Evolutionary conservation across 2,329 filamentous ascomycete species (phyloP), one percentile per base, ranked within the genome.

Genomic region (Ascomycota sp.): DNA sequence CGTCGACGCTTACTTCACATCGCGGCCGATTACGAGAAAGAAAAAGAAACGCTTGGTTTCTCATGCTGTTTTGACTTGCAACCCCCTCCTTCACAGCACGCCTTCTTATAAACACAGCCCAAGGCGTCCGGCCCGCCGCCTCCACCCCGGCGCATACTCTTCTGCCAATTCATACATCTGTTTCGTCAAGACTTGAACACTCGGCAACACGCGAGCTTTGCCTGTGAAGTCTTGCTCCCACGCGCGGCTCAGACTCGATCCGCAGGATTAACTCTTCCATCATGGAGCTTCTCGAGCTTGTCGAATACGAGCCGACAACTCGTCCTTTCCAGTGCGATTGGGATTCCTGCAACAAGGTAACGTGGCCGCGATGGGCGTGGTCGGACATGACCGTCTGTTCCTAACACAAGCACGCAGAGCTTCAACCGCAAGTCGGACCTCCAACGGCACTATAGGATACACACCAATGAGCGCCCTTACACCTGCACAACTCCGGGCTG

Each of bases 381-480:
- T 2, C 11, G 7, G 11, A 7, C 19, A 4, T 20, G 8, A 15
- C 7, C 15, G 11, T 10, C n/a, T 13, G 1, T 19, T 23, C 30
- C 36, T 17, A 33, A 13, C 29, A 8, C 4, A 12, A 3, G 4
- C 10, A 5, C 8, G 1, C 39, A 77, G 73, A 73, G 68, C 52
- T 78, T 78, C 56, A 76, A 76, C 50, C 62, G 73, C 42, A 77
- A 77, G 49, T 77, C 73, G 12, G 73, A 77, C 41, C 54, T 78
- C 35, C 70, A 75, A 43, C 62, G 73, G 44, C 73, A 78, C 43
- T 74, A 74, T 43, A 63, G 73, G 36, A 78, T 77, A 43, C 73
- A 78, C 50, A 78, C 73, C 31, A 76, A 76, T 43, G 72, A 77
- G 48, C 57, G 72, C 13, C 73, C 73, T 8, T 76, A 75, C 45